Percentiles rank a stretch among this genome's conserved stretches.
phyloP scores from a whole-genome alignment of 208 protist species.

The Leishmania tropica region DNA sequence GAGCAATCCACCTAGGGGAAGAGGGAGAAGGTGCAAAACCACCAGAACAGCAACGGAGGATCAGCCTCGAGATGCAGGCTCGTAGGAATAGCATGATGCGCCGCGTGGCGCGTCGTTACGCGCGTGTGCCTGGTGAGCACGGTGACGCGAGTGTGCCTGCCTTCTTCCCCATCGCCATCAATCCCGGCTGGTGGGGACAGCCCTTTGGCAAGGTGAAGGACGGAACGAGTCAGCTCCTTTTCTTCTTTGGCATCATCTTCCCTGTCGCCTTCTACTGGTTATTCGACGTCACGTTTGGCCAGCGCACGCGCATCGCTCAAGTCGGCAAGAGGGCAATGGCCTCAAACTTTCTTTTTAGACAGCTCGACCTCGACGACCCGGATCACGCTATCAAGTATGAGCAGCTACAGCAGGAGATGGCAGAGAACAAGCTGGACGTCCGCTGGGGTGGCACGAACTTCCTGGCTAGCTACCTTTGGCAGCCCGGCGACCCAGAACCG shows the following conservation, averaged over 20 bases:
- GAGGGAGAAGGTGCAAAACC: not conserved
- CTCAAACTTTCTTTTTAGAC: slow-evolving; percentile 83
- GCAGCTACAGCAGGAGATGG: slow-evolving; percentile 81
- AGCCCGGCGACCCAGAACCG: slow-evolving; percentile 86
- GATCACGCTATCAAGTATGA: slow-evolving; percentile 90
- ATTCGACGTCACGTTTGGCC: slow-evolving; percentile 74
- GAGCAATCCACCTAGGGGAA: not conserved
- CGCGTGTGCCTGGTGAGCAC: slow-evolving; percentile 87
- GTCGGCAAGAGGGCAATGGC: slow-evolving; percentile 81
- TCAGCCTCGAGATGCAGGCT: slow-evolving; percentile 61
- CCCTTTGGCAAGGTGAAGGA: slow-evolving; percentile 90
- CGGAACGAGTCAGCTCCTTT: slow-evolving; percentile 67
- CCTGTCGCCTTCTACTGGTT: slow-evolving; percentile 81
- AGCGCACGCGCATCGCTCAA: slow-evolving; percentile 69
- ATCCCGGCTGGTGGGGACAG: slow-evolving; percentile 88
- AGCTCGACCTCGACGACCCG: slow-evolving; percentile 88
- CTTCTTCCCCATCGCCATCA: slow-evolving; percentile 91
- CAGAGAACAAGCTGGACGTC: slow-evolving; percentile 84
- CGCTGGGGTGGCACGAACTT: slow-evolving; percentile 91
- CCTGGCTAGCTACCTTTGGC: slow-evolving; percentile 89
- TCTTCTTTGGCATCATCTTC: slow-evolving; percentile 66
- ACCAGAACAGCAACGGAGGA: not conserved
- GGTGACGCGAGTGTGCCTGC: slow-evolving; percentile 71
- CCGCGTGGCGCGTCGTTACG: slow-evolving; percentile 83
- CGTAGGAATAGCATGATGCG: slow-evolving; percentile 85